Evolutionary conservation across 805 yeast genomes (phyloP), one percentile per base, ranked within the genome.

Genomic region (Sugiyamaella mastotermitis): DNA sequence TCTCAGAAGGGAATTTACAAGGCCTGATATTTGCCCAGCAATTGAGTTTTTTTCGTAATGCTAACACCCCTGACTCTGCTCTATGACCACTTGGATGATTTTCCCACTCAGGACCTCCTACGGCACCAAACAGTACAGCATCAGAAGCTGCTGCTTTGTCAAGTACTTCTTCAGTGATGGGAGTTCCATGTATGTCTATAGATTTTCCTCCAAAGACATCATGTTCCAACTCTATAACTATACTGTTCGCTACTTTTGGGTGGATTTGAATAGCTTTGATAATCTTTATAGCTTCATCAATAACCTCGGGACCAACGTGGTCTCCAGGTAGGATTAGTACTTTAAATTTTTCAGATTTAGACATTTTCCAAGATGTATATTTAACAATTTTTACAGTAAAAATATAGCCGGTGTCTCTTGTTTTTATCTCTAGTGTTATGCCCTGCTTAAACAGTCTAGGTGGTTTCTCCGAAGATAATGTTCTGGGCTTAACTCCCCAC

Each of bases 31-130:
- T 86, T 40, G 97, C 97, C 62, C 90, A 88, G 50, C 90, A 69
- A 60, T 80, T 82, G 58, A 88, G 74, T 61, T 85, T 97, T 62
- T 90, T 90, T 64, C 97, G 78, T 60, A 88, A 87, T 65, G 86
- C 74, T 48, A 88, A 72, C 50, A 88, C 73, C 43, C 97, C 97
- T 64, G 85, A 96, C 62, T 88, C 97, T 37, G 97, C 97, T 68
- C 97, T 78, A 31, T 87, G 96, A 33, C 94, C 94, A 17, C 94
- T 20, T 11, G 72, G 57, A 36, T 95, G 96, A 19, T 96, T 83
- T 25, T 97, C 97, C 97, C 97, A 88, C 66, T 90, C 88, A 46
- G 97, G 97, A 26, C 97, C 97, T 48, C 97, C 97, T 25, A 88
- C 97, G 5, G 97, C 95, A 51, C 97, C 97, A 43, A 88, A 70